A percentile compares a stretch with the other conserved stretches of the same genome.
phyloP scores from a whole-genome alignment of 306 rosid genomes.

The Castanospermum australe region DNA sequence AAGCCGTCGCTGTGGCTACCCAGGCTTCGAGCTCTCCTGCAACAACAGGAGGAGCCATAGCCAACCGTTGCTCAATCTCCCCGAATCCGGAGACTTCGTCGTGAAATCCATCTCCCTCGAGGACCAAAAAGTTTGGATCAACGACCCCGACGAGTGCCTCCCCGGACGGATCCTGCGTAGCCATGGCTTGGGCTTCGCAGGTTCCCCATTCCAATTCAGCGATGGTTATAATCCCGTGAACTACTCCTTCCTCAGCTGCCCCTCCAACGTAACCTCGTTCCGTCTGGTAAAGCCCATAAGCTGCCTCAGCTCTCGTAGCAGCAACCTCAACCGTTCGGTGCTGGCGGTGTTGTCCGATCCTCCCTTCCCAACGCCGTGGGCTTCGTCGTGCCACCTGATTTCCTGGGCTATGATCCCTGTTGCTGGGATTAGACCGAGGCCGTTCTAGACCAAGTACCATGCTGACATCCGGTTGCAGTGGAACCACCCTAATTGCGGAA shows the following conservation, averaged over 20 bases:
- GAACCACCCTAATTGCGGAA: constrained; percentile 28
- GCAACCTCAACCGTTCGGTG: background rate
- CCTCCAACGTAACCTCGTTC: constrained; percentile 9
- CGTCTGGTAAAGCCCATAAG: background rate
- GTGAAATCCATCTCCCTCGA: background rate
- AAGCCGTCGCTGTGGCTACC: constrained; percentile 12
- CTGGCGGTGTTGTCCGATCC: constrained; percentile 4
- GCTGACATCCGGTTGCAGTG: constrained; percentile 22
- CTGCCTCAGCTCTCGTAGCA: background rate
- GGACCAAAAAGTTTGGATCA: constrained; percentile 20
- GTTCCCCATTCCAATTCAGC: constrained; percentile 13
- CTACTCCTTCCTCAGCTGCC: constrained; percentile 13
- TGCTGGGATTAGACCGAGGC: background rate
- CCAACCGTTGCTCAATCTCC: constrained; percentile 21
- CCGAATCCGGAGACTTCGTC: background rate
- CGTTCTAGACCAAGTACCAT: constrained; percentile 11
- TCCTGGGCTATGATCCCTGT: constrained; percentile 13
- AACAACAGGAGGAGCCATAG: background rate
- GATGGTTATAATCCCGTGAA: background rate
- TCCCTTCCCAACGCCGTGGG: background rate
- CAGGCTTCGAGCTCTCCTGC: constrained; percentile 27
- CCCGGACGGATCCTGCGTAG: background rate
- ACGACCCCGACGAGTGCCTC: constrained; percentile 31
- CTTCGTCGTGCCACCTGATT: background rate
- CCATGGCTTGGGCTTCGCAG: background rate